Base-by-base conservation (phyloP, 495 filamentous ascomycete species). In the Hyaloscypha finlandica region DNA sequence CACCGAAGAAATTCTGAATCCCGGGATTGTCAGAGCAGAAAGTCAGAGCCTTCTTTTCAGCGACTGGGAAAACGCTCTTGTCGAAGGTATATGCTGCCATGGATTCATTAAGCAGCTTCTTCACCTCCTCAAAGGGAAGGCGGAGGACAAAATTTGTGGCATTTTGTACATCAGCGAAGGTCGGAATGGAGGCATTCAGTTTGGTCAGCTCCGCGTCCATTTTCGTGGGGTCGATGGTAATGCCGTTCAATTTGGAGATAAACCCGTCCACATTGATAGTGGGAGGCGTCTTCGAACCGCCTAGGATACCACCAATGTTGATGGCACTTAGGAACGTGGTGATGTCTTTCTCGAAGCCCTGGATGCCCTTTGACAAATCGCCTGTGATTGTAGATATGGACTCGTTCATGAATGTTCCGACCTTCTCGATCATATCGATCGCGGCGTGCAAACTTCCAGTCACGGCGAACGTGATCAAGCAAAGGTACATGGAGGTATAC, bases 21-120 rank as follows among this genome's bases (percentile, higher is more conserved):
- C 84, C 88, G 62, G 89, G 85, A 79, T 94, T 92, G 77, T 89
- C 84, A 37, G 92, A 89, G 80, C 95, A 99, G 81, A 99, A 99
- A 8, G 85, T 88, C 45, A 99, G 79, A 22, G 87, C 78, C 73
- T 94, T 83, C 77, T 96, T 97, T 67, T 86, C 70, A 1, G 96
- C 92, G 8, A 97, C 81, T 0, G 92, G 91, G 65, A 99, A 90
- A 4, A 90, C 73, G 14, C 84, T 84, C 8, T 87, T 82, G 74
- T 98, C 87, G 74, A 98, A 96, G 37, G 76, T 78, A 81, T 92
- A 97, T 52, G 77, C 83, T 20, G 84, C 83, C 70, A 94, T 80
- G 25, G 81, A 84, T 6, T 82, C 73, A 60, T 91, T 88, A 63
- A 98, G 81, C 51, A 89, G 77, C 54, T 89, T 79, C 78, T 92